A percentile compares a stretch with the other conserved stretches of the same genome.
Conservation (phyloP, 129 eudicot genomes). For the Escallonia rubra region DNA sequence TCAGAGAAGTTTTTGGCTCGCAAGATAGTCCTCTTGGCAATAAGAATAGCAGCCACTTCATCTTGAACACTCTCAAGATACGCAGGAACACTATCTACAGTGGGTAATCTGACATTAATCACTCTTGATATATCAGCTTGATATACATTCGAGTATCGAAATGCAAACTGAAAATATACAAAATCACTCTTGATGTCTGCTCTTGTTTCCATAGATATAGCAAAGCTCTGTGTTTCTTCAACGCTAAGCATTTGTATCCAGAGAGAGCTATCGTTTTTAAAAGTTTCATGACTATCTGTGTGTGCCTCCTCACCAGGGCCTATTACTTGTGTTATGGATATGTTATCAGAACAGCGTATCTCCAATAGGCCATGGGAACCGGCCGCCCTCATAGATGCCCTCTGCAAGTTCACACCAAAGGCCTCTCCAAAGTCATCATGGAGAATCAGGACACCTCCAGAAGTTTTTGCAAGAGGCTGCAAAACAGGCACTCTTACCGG, state of each 20-base stretch:
- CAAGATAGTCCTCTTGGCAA: conserved; percentile 82
- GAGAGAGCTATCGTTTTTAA: conserved; percentile 66
- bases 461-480: conserved; percentile 84
- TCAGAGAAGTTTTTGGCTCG: conserved; percentile 61
- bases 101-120: conserved; percentile 73
- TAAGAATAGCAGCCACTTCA: conserved; percentile 89
- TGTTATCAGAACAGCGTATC: conserved; percentile 79
- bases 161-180: conserved; percentile 74
- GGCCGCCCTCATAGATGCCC: conserved; percentile 76
- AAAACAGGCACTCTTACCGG: conserved; percentile 79
- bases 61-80: conserved; percentile 84
- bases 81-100: conserved; percentile 75
- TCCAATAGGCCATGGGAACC: conserved; percentile 93
- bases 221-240: conserved; percentile 93
- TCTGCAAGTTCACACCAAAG: conserved; percentile 89
- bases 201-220: conserved; percentile 72
- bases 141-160: conserved; percentile 62
- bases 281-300: conserved; percentile 55
- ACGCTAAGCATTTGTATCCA: conserved; percentile 75
- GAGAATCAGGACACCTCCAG: conserved; percentile 83
- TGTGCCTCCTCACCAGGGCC: conserved; percentile 97
- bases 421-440: conserved; percentile 99
- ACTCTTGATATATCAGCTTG: conserved; percentile 88
- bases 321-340: conserved; percentile 64
- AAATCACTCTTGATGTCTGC: conserved; percentile 67